Conservation (phyloP, 257 asterid genomes). For the Avicennia marina region DNA sequence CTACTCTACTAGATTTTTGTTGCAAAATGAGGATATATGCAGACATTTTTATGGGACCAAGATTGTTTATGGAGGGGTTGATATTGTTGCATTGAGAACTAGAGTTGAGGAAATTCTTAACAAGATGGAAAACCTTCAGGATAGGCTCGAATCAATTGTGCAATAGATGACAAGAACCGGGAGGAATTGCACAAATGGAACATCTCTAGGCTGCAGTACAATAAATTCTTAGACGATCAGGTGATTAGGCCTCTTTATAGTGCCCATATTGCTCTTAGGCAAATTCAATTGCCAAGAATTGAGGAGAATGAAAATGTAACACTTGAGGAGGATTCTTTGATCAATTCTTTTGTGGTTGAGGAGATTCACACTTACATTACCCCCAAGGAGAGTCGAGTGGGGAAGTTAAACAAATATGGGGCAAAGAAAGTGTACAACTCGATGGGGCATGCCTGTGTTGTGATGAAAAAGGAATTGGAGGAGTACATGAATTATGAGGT, state of each 20-base stretch:
- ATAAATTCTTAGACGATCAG: constrained; percentile 59
- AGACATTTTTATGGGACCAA: constrained; percentile 46
- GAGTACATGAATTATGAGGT: constrained; percentile 85
- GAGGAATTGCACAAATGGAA: constrained; percentile 21
- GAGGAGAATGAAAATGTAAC: constrained; percentile 29
- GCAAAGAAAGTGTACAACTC: constrained; percentile 54
- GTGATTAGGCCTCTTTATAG: constrained; percentile 75
- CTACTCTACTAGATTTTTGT: constrained; percentile 63
- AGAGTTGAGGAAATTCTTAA: constrained; percentile 57
- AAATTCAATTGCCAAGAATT: constrained; percentile 57
- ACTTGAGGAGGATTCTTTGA: constrained; percentile 60
- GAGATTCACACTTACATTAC: constrained; percentile 87
- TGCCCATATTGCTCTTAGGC: constrained; percentile 81
- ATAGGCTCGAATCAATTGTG: constrained; percentile 57
- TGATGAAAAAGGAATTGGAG: constrained; percentile 67
- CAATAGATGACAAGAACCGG: constrained; percentile 41
- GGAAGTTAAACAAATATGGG: constrained; percentile 64
- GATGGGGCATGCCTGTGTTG: constrained; percentile 78
- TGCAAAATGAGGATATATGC: constrained; percentile 68
- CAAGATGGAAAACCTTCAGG: constrained; percentile 59
- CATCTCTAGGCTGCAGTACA: constrained; percentile 50
- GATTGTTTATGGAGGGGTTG: constrained; percentile 31
- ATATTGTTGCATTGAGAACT: constrained; percentile 37
- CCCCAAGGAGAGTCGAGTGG: constrained; percentile 60
- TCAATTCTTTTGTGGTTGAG: constrained; percentile 61